Base-by-base conservation (phyloP, 306 rosid species). In the Acacia acuminata region DNA sequence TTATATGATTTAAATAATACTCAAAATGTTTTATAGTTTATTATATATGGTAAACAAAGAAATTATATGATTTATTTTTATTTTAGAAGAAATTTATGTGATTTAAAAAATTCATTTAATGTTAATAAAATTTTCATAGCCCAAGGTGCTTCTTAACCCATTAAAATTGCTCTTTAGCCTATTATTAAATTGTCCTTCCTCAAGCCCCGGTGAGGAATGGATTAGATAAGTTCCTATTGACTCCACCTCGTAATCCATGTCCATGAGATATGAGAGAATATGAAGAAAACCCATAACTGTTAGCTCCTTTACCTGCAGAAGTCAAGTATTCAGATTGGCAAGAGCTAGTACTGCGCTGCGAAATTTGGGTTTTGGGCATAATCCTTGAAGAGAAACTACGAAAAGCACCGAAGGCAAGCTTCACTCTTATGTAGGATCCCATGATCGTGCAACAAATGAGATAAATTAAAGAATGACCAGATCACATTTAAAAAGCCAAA, bases 361-460 rank as follows among this genome's bases (percentile, higher is more conserved):
- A 88, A 70, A 7, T 71, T 43, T 77, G 61, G 32, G 67, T 30
- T 67, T 81, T 85, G 47, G 86, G 71, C 1, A 73, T 3, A 63
- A 82, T 30, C 83, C 73, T 90, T 20, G 90, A 86, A 51, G 84
- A 61, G 42, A 90, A 86, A 73, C 76, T 71, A 16, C 82, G 93
- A 84, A 94, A 86, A 79, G 69, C 82, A 79, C 86, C 86, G 19
- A 71, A 24, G 12, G 87, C 79, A 20, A 79, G 61, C 81, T 90
- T 95, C 17, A 85, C 86, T 82, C 86, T 84, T 80, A 80, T 86
- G 43, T 47, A 85, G 77, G 76, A 86, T 2, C 75, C 88, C 94
- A 93, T 93, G 88, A 81, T 79, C 4, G 36, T 9, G 50, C 24
- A 43, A 30, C 2, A 10, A 77, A 78, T 50, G 13, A 7, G 14